These are phyloP conservation scores for Geosmithia morbida DNA, from an alignment of 2,329 filamentous ascomycete species.

Conservation along the genomic window DNA sequence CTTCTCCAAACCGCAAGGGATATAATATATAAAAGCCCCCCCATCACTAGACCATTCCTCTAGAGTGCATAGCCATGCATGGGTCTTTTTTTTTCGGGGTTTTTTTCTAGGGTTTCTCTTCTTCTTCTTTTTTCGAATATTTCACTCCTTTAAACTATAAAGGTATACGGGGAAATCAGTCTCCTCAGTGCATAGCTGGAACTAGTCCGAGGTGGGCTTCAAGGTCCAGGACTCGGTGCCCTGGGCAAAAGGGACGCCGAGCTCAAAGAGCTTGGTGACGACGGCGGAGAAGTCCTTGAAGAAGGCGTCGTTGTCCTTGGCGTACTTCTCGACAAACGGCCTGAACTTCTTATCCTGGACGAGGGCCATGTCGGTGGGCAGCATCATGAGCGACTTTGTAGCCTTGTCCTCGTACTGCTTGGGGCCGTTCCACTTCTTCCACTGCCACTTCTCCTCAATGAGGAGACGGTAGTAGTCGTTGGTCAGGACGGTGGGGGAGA, in stretches of 20 bases:
- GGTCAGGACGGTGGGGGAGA: constrained; percentile 79
- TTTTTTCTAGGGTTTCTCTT: neutral
- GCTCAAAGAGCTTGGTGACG: constrained; percentile 74
- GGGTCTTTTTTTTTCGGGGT: neutral
- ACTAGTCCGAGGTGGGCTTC: constrained; percentile 36
- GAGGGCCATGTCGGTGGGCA: constrained; percentile 81
- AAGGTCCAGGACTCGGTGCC: constrained; percentile 44
- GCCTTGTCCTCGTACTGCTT: constrained; percentile 71
- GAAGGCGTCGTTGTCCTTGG: constrained; percentile 80
- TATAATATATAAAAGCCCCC: too few relatives aligned
- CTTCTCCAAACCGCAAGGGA: too few relatives aligned
- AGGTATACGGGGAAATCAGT: neutral
- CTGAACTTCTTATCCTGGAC: constrained; percentile 80
- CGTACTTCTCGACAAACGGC: constrained; percentile 70
- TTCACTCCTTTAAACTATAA: neutral
- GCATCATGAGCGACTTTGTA: constrained; percentile 90
- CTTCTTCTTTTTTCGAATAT: neutral
- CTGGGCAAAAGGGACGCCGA: constrained; percentile 76
- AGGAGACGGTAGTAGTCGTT: constrained; percentile 92
- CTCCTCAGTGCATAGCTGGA: constrained; percentile 6
- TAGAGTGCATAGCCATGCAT: too few relatives aligned
- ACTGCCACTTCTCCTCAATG: constrained; percentile 82
- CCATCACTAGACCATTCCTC: too few relatives aligned
- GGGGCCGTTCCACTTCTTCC: constrained; percentile 83
- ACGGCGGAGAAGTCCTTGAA: constrained; percentile 84